phyloP scores from a whole-genome alignment of 495 filamentous ascomycete genomes.

The Aspergillus homomorphus region DNA sequence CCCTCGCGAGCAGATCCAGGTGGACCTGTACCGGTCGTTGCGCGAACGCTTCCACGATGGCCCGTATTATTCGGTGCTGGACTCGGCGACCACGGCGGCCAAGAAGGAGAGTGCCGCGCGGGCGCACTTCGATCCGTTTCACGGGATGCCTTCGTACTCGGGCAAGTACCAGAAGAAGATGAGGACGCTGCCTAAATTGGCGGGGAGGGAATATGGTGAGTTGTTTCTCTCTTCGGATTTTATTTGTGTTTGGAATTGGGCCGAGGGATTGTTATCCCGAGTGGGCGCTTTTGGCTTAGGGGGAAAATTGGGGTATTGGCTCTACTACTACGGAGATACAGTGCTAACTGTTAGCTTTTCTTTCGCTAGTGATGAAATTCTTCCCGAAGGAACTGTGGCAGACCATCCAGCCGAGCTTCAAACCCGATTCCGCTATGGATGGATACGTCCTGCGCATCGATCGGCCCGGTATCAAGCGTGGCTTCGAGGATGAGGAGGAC shows the following conservation, averaged over 20 bases:
- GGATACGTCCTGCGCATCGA: slow-evolving; percentile 25
- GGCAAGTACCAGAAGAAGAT: slow-evolving; percentile 54
- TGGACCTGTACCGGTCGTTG: slow-evolving; percentile 46
- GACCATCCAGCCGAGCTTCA: slow-evolving; percentile 47
- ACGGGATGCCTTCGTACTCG: slow-evolving; percentile 58
- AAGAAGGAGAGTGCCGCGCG: slow-evolving; percentile 40
- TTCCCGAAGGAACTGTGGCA: slow-evolving; percentile 57
- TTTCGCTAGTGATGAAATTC: slow-evolving; percentile 46
- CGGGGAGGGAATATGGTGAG: slow-evolving; percentile 51
- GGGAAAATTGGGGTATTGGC: neutral
- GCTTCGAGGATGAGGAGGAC: slow-evolving; percentile 49
- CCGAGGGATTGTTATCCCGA: neutral
- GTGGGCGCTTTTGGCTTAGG: neutral
- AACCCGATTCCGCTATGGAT: slow-evolving; percentile 35
- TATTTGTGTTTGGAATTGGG: neutral
- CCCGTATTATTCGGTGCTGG: slow-evolving; percentile 55
- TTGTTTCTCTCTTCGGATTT: neutral
- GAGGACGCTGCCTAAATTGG: slow-evolving; percentile 46
- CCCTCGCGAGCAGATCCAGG: slow-evolving; percentile 33
- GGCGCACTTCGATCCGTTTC: slow-evolving; percentile 54
- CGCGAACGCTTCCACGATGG: slow-evolving; percentile 55
- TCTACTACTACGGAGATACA: neutral
- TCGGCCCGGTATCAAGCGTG: slow-evolving; percentile 32
- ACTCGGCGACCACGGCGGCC: slow-evolving; percentile 40
- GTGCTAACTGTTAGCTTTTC: neutral